These are phyloP conservation scores for Mycena rosella DNA, from an alignment of 768 basidiomycete genomes.

Conservation along the genomic window DNA sequence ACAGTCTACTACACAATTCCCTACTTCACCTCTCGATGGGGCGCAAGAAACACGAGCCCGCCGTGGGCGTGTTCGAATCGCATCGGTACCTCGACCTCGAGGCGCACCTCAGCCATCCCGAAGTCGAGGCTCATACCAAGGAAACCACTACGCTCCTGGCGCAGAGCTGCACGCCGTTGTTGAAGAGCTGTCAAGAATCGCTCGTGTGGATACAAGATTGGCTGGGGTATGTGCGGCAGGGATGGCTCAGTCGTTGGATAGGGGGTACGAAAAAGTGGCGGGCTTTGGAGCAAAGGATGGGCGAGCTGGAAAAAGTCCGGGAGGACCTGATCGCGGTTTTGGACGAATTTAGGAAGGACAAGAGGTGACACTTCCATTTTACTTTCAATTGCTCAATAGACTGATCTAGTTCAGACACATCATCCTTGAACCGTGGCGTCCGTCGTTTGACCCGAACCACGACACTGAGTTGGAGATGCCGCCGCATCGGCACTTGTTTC, in stretches of 20 bases:
- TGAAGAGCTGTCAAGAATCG: conserved; percentile 57
- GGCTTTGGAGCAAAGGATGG: conserved; percentile 49
- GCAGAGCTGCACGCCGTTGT: conserved; percentile 66
- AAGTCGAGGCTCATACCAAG: conserved; percentile 56
- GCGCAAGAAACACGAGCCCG: conserved; percentile 57
- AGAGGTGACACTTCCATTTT: conserved; percentile 56
- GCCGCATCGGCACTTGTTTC: conserved; percentile 78
- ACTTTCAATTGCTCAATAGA: neutral
- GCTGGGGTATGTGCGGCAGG: conserved; percentile 57
- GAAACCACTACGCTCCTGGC: conserved; percentile 59
- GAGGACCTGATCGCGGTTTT: conserved; percentile 52
- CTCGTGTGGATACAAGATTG: conserved; percentile 61
- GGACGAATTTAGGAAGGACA: conserved; percentile 61
- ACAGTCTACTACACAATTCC: conserved; percentile 53
- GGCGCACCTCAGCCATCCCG: conserved; percentile 64
- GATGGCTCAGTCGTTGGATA: conserved; percentile 54
- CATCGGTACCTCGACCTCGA: conserved; percentile 80
- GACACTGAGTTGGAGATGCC: conserved; percentile 57
- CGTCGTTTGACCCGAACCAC: conserved; percentile 56
- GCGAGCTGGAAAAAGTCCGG: conserved; percentile 52
- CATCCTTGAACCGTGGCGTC: conserved; percentile 73
- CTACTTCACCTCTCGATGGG: conserved; percentile 54
- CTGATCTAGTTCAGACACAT: conserved; percentile 48
- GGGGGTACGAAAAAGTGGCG: conserved; percentile 45
- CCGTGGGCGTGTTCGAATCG: conserved; percentile 81